Percentiles rank a stretch among this genome's conserved stretches.
Evolutionary conservation across 2,329 filamentous ascomycete genomes (phyloP).

Genomic region (Neopestalotiopsis rosae): DNA sequence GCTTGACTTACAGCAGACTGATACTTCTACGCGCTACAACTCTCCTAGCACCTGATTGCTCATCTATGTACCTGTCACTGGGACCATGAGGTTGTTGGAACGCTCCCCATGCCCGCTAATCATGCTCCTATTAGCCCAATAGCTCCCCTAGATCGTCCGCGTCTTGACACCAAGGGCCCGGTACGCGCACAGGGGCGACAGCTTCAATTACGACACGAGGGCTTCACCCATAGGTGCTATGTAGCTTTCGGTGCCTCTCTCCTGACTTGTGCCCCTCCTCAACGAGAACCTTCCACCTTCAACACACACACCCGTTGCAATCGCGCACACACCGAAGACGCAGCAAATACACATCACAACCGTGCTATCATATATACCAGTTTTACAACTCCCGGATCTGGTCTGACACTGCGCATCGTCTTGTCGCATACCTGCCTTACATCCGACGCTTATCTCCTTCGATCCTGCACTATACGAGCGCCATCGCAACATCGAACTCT

Average conservation of each 20-base stretch:
- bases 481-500: not conserved
- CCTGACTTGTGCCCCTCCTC: not conserved
- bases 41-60: not conserved
- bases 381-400: not conserved
- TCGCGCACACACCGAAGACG: not conserved
- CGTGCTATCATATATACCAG: not conserved
- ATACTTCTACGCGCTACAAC: not conserved
- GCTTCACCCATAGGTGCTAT: not conserved
- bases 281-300: not conserved
- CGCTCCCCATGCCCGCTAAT: constrained; percentile 9
- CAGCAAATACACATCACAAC: not conserved
- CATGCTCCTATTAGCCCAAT: constrained; percentile 11
- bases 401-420: not conserved
- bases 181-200: constrained; percentile 16
- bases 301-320: not conserved
- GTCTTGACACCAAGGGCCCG: constrained; percentile 17
- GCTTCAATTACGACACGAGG: constrained; percentile 20
- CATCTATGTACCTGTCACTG: not conserved
- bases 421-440: constrained; percentile 15
- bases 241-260: not conserved
- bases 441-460: constrained; percentile 21
- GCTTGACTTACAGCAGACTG: not conserved
- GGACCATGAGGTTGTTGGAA: constrained; percentile 6
- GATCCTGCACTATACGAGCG: not conserved
- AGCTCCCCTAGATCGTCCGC: constrained; percentile 11